Base-by-base conservation (phyloP, 73 alveolate species). In the Symbiodinium natans region DNA sequence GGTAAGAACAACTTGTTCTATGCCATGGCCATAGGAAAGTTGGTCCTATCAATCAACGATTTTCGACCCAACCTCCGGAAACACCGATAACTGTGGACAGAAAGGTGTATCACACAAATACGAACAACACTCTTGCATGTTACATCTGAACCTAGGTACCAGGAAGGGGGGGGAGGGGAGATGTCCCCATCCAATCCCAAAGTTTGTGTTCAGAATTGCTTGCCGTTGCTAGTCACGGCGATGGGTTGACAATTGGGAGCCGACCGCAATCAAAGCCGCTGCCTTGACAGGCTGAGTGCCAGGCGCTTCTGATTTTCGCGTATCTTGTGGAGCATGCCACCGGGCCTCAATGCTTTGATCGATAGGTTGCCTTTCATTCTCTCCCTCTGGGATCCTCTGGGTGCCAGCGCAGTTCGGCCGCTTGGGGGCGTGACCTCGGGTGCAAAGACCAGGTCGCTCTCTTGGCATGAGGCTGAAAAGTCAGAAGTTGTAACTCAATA, bases 271-370 rank as follows among this genome's bases (percentile, higher is more conserved):
- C 29, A 21, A 21, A 21, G 74, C 13, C 29, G 74, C 21, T 54
- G 74, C 74, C 21, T 54, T 54, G 74, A 21, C 29, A 54, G 74
- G 21, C 29, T 54, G 21, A 21, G 74, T 54, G 54, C 54, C 13
- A 52, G 0, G 48, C 87, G 87, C 54, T 77, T 77, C 87, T 87
- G 94, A 41, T 87, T 87, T 84, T 87, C 94, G 11, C 94, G 94
- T 11, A 87, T 87, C 84, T 87, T 87, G 94, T 87, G 94, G 34
- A 87, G 83, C 94, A 87, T 87, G 34, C 94, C 94, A 2, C 94
- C 94, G 15, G 94, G 94, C 83, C 94, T 87, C 21, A n/a, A 43
- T 17, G 41, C 21, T 54, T 54, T 54, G 13, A 15, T 54, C 29
- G 13, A 21, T 54, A 15, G 74, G 13, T 54, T 54, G 74, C 74